Base-by-base conservation (phyloP, 345 rosid genomes). In the Heritiera fomes region DNA sequence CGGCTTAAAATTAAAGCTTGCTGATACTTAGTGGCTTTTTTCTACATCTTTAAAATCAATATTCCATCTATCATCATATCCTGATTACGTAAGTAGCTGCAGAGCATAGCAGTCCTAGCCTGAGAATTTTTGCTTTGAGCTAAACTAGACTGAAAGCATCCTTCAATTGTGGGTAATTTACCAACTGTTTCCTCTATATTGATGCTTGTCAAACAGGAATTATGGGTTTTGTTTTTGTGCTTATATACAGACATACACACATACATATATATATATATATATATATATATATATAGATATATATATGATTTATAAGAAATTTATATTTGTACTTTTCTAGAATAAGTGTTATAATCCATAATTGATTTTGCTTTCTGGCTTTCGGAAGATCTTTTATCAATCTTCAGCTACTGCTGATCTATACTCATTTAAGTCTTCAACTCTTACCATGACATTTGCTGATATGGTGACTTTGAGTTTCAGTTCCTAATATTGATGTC, bases 401-500 rank as follows among this genome's bases (percentile, higher is more conserved):
- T 10, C 38, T 46, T 34, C 12, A 47, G 18, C 41, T 7, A 52
- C 46, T 52, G 76, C 38, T 75, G 2, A 23, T 63, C 58, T 50
- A 30, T 63, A 12, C 32, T 30, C 14, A 6, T 63, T 50, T 34
- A 6, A 52, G 0, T 46, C 46, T 60, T 56, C 43, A 38, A 55
- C 4, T 45, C 67, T 13, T 55, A 11, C n/a, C 30, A 23, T 7
- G 41, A 43, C 14, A 56, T 71, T 64, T 73, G 20, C 81, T 70
- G 75, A 70, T 60, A 72, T 32, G 7, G 50, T 32, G 8, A 20
- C 7, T 77, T 45, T 55, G 73, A 81, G 80, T 78, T 76, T 71
- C 88, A 90, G 97, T 91, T 93, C 85, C 90, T 93, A 20, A 88
- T 92, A 82, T 91, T 92, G 83, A 91, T 85, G 97, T 89, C 97